Evolutionary conservation across 73 alveolate genomes (phyloP).

Genomic region (Uronychia binucleata): DNA sequence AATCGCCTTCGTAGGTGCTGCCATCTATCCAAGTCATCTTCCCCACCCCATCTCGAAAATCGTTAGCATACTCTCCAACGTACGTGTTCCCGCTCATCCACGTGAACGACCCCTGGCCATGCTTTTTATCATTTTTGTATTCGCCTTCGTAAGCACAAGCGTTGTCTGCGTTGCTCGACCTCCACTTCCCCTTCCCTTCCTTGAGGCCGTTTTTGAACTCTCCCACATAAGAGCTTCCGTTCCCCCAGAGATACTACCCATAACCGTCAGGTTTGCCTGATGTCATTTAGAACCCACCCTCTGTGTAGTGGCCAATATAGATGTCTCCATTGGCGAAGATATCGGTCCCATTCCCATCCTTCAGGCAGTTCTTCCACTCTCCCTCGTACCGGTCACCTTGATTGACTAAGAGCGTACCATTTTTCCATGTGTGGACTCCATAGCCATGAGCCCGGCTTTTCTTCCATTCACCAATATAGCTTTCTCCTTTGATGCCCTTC

Average conservation of each 20-base stretch:
- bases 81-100: conserved; percentile 75
- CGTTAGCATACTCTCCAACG: conserved; percentile 84
- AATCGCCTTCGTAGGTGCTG: conserved; percentile 67
- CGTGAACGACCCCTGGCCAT: conserved; percentile 48
- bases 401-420: too few relatives aligned
- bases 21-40: conserved; percentile 66
- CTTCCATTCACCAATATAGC: conserved; percentile 47
- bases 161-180: conserved; percentile 8
- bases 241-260: not conserved
- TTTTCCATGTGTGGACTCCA: conserved; percentile 42
- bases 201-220: conserved; percentile 61
- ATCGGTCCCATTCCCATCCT: conserved; percentile 11
- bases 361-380: not conserved
- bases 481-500: conserved; percentile 36
- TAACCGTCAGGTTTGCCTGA: not conserved
- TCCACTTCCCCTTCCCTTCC: conserved; percentile 71
- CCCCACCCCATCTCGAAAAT: conserved; percentile 89
- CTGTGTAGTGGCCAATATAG: conserved; percentile 16
- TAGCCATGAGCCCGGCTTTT: conserved; percentile 41
- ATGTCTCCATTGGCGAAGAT: not conserved
- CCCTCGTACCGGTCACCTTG: not conserved
- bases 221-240: conserved; percentile 58
- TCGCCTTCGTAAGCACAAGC: not conserved
- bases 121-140: not conserved
- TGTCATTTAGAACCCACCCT: not conserved